Percentiles rank a stretch among this genome's conserved stretches.
phyloP scores from a whole-genome alignment of 306 rosid species.

The Lathyrus sativus region DNA sequence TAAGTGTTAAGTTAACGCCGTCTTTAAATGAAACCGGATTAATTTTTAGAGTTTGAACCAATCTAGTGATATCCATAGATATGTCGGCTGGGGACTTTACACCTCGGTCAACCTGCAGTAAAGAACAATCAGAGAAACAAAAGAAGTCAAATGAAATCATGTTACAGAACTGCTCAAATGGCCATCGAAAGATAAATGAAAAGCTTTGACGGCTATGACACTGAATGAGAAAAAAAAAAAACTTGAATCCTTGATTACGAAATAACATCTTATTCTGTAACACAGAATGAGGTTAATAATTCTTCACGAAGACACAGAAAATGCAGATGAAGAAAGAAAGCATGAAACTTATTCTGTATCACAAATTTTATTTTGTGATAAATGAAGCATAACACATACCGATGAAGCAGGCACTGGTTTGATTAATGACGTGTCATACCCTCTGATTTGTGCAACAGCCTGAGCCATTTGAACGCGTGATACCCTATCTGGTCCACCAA shows the following conservation, averaged over 20 bases:
- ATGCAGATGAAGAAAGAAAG: constrained; percentile 32
- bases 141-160: constrained; percentile 27
- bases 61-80: constrained; percentile 81
- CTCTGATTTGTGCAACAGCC: constrained; percentile 74
- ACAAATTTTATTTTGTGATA: constrained; percentile 19
- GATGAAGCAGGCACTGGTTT: constrained; percentile 72
- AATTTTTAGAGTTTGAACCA: constrained; percentile 60
- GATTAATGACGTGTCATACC: constrained; percentile 64
- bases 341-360: neutral
- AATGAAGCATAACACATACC: constrained; percentile 47
- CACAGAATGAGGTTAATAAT: neutral
- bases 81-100: constrained; percentile 89
- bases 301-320: neutral
- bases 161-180: constrained; percentile 23
- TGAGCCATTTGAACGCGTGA: constrained; percentile 91
- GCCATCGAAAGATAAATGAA: constrained; percentile 22
- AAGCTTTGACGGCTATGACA: constrained; percentile 16
- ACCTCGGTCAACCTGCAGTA: constrained; percentile 78
- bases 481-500: constrained; percentile 82
- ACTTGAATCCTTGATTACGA: constrained; percentile 22
- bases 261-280: neutral
- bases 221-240: constrained; percentile 20
- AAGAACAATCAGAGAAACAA: neutral
- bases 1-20: constrained; percentile 74
- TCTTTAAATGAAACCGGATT: constrained; percentile 66